A percentile compares a stretch with the other conserved stretches of the same genome.
phyloP scores from a whole-genome alignment of 2,329 filamentous ascomycete genomes.

The Penicillium frequentans region DNA sequence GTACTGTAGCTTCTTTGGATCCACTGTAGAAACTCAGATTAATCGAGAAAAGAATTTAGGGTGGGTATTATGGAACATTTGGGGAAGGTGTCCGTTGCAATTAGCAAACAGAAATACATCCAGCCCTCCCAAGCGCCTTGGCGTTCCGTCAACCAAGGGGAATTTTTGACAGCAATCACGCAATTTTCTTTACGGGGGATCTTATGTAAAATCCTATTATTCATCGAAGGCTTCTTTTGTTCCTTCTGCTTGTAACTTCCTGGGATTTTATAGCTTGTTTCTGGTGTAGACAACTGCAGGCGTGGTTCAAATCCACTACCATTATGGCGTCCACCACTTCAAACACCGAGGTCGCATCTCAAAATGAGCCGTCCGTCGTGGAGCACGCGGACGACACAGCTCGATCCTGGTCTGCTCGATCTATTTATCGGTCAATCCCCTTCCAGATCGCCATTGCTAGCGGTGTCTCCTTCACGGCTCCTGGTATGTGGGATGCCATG shows the following conservation, averaged over 20 bases:
- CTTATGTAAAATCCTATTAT: neutral
- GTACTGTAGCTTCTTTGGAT: neutral
- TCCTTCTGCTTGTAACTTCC: neutral
- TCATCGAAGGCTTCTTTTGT: neutral
- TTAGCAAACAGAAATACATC: constrained; percentile 2
- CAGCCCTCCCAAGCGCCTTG: neutral
- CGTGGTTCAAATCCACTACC: constrained; percentile 2
- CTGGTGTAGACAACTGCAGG: neutral
- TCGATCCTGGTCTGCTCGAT: constrained; percentile 2
- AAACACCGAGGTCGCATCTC: neutral
- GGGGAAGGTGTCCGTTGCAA: neutral
- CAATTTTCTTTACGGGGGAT: neutral
- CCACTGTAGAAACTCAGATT: neutral
- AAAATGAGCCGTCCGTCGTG: neutral
- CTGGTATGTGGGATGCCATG: constrained; percentile 55
- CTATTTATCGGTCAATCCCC: constrained; percentile 23
- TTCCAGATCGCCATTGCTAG: constrained; percentile 25
- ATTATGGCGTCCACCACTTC: neutral
- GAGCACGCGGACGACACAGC: neutral
- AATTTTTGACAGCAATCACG: neutral
- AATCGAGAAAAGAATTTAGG: neutral
- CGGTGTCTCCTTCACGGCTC: constrained; percentile 26
- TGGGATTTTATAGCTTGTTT: neutral
- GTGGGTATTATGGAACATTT: neutral
- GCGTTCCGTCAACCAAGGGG: neutral